Evolutionary conservation across 805 yeast species (phyloP).

Genomic region (Wickerhamiella nectarea): DNA sequence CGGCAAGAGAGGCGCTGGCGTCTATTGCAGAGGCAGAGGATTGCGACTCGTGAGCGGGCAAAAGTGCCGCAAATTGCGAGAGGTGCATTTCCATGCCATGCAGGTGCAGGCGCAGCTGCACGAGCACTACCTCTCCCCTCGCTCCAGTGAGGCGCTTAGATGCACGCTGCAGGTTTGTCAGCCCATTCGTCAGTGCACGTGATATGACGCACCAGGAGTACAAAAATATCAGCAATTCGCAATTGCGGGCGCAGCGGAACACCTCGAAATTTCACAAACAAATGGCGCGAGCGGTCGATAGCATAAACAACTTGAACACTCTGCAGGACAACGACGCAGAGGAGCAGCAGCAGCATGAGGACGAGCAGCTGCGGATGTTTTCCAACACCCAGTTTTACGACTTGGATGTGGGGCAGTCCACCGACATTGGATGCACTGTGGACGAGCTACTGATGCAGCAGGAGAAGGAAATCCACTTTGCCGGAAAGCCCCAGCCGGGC

Average conservation of each 20-base stretch:
- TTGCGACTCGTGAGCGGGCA: neutral
- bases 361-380: slow-evolving; percentile 29
- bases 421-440: slow-evolving; percentile 30
- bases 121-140: too few species aligned
- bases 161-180: too few species aligned
- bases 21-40: neutral
- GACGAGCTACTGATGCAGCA: slow-evolving; percentile 30
- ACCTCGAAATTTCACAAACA: neutral
- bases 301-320: slow-evolving; percentile 2
- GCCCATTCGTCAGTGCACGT: neutral
- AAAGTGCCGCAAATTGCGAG: too few species aligned
- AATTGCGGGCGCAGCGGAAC: neutral
- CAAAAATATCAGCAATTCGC: neutral
- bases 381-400: slow-evolving; percentile 33
- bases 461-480: slow-evolving; percentile 27
- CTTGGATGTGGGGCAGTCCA: slow-evolving; percentile 32
- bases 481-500: slow-evolving; percentile 15
- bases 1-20: neutral
- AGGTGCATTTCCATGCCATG: too few species aligned
- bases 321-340: slow-evolving; percentile 10
- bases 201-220: neutral
- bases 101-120: too few species aligned
- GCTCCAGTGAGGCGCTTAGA: too few species aligned
- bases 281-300: neutral
- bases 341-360: slow-evolving; percentile 20